These are phyloP conservation scores for Saraca asoca DNA, from an alignment of 331 rosid species.

Conservation along the genomic window DNA sequence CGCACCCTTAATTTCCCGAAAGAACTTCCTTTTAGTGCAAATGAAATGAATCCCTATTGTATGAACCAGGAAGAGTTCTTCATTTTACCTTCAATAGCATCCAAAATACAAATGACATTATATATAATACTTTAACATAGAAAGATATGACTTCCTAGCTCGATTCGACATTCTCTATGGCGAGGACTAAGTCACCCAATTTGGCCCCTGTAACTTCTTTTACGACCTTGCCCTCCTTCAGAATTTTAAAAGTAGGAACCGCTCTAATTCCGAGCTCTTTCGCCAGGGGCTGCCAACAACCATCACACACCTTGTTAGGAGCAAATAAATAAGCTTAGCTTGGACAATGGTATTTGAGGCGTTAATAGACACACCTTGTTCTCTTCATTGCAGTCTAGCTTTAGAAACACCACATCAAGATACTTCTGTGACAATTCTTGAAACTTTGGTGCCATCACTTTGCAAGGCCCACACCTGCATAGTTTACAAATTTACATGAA, in stretches of 20 bases:
- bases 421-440: slow-evolving; percentile 74
- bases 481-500: slow-evolving; percentile 20
- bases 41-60: too few species aligned
- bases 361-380: slow-evolving; percentile 63
- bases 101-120: too few species aligned
- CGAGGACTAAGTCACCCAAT: slow-evolving; percentile 75
- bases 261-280: slow-evolving; percentile 95
- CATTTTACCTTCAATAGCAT: too few species aligned
- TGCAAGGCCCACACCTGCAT: slow-evolving; percentile 98
- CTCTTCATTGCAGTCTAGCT: slow-evolving; percentile 90
- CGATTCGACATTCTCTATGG: slow-evolving; percentile 72
- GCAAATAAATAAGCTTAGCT: not conserved
- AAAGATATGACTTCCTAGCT: slow-evolving; percentile 36
- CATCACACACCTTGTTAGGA: slow-evolving; percentile 24
- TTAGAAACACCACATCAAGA: slow-evolving; percentile 79
- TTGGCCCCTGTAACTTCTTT: slow-evolving; percentile 93
- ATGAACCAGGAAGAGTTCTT: too few species aligned
- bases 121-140: not conserved
- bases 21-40: too few species aligned
- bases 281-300: slow-evolving; percentile 69
- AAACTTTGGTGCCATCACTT: slow-evolving; percentile 87
- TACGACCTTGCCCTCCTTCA: slow-evolving; percentile 74
- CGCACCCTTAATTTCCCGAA: too few species aligned
- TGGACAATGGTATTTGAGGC: not conserved
- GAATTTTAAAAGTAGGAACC: slow-evolving; percentile 93